Evolutionary conservation across 2,329 filamentous ascomycete genomes (phyloP).

Genomic region (Aspergillus sp.): DNA sequence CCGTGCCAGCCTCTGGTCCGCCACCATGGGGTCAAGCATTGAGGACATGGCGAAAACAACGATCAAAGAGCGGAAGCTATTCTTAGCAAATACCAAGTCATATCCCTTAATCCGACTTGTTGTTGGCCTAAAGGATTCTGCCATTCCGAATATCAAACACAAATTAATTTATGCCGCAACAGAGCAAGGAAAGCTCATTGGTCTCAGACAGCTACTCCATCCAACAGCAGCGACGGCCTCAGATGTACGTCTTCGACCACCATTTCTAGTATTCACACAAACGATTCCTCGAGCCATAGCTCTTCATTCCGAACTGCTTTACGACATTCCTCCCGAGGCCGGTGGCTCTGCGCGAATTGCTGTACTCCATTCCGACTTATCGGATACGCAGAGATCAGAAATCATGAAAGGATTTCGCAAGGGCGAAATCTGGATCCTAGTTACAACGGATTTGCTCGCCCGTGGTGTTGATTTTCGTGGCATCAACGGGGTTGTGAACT

Average conservation of each 20-base stretch:
- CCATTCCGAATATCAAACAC: constrained; percentile 88
- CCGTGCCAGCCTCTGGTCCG: constrained; percentile 84
- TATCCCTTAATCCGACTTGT: constrained; percentile 73
- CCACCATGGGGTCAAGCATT: constrained; percentile 92
- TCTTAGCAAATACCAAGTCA: constrained; percentile 20
- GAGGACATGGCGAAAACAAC: constrained; percentile 74
- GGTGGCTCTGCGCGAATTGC: constrained; percentile 83
- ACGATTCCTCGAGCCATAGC: constrained; percentile 89
- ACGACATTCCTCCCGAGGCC: constrained; percentile 87
- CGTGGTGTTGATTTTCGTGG: constrained; percentile 93
- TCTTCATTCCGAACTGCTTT: constrained; percentile 84
- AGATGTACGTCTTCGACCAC: constrained; percentile 66
- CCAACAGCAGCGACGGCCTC: constrained; percentile 59
- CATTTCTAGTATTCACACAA: constrained; percentile 94
- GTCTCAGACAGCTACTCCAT: constrained; percentile 83
- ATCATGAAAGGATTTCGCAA: constrained; percentile 89
- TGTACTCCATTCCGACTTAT: constrained; percentile 83
- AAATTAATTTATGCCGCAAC: constrained; percentile 87
- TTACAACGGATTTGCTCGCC: constrained; percentile 90
- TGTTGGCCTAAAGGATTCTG: constrained; percentile 94
- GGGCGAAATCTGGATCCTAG: constrained; percentile 93
- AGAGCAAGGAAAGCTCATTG: constrained; percentile 90
- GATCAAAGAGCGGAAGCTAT: constrained; percentile 54
- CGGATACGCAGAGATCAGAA: constrained; percentile 69
- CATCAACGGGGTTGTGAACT: constrained; percentile 95